phyloP scores from a whole-genome alignment of 2,329 filamentous ascomycete species.

The Chaetomium globosum region DNA sequence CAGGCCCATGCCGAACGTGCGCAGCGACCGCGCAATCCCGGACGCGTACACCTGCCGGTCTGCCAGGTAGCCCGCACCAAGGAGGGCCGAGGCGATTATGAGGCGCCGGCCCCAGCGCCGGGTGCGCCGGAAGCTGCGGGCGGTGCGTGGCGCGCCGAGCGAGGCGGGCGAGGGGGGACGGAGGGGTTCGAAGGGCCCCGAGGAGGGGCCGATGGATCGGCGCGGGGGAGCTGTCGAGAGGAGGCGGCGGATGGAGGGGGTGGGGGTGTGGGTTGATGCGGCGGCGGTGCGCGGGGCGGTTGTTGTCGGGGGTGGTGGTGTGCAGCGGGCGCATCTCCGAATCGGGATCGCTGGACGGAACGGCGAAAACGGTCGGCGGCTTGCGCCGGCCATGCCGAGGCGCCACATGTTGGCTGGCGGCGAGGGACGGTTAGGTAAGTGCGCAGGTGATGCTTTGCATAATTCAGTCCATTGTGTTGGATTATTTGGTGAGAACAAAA shows the following conservation, averaged over 20 bases:
- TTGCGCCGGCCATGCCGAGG: constrained; percentile 18
- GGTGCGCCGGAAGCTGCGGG: constrained; percentile 70
- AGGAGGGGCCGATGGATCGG: constrained; percentile 19
- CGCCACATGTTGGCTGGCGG: constrained; percentile 24
- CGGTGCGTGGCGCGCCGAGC: constrained; percentile 70
- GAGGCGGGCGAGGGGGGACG: constrained; percentile 77
- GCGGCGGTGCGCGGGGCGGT: background rate
- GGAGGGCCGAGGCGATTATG: constrained; percentile 60
- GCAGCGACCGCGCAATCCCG: constrained; percentile 73
- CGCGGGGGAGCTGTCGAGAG: constrained; percentile 14
- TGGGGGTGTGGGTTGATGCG: background rate
- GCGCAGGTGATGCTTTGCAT: background rate
- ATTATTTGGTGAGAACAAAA: background rate
- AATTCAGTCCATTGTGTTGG: constrained; percentile 19
- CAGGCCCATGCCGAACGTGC: constrained; percentile 79
- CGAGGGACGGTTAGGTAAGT: background rate
- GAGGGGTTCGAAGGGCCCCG: constrained; percentile 62
- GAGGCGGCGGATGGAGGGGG: background rate
- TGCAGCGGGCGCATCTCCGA: background rate
- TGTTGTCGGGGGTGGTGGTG: constrained; percentile 1
- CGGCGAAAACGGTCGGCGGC: background rate
- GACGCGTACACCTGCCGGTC: constrained; percentile 79
- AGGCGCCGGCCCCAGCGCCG: constrained; percentile 79
- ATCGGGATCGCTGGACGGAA: constrained; percentile 2
- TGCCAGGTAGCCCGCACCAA: constrained; percentile 65